Conservation (phyloP, 2,329 filamentous ascomycete species). For the Mariannaea sp. region DNA sequence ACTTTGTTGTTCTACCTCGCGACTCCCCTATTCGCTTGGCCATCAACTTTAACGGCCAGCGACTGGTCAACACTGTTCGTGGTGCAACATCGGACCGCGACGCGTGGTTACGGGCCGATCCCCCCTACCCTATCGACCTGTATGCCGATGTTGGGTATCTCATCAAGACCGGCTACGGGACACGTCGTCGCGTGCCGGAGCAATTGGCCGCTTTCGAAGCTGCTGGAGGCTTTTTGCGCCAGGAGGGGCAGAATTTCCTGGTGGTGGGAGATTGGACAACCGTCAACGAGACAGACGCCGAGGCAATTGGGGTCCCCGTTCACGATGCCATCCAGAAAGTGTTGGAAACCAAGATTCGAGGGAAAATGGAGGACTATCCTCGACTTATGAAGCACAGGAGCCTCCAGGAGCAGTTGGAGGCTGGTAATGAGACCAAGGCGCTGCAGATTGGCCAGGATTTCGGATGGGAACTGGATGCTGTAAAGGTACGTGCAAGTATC, state of each 20-base stretch:
- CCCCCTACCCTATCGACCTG: conserved; percentile 51
- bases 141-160: conserved; percentile 55
- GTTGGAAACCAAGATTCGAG: conserved; percentile 39
- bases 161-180: conserved; percentile 62
- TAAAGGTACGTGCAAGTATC: conserved; percentile 48
- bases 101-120: conserved; percentile 47
- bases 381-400: conserved; percentile 48
- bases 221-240: conserved; percentile 41
- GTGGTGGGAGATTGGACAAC: conserved; percentile 58
- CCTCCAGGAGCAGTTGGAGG: conserved; percentile 46
- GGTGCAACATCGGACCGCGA: conserved; percentile 42
- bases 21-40: conserved; percentile 43
- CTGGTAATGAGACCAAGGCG: conserved; percentile 46
- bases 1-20: conserved; percentile 40
- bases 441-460: conserved; percentile 44
- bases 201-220: conserved; percentile 51
- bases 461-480: conserved; percentile 56
- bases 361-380: conserved; percentile 37
- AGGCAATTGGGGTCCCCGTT: conserved; percentile 42
- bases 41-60: conserved; percentile 41
- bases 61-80: conserved; percentile 41
- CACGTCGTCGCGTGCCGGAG: conserved; percentile 52
- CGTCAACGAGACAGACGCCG: conserved; percentile 40
- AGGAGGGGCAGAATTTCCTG: conserved; percentile 49
- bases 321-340: conserved; percentile 50